Percentiles rank a stretch among this genome's conserved stretches.
These are phyloP conservation scores for Polytolypa hystricis DNA, from an alignment of 2,329 filamentous ascomycete genomes.

Conservation along the genomic window DNA sequence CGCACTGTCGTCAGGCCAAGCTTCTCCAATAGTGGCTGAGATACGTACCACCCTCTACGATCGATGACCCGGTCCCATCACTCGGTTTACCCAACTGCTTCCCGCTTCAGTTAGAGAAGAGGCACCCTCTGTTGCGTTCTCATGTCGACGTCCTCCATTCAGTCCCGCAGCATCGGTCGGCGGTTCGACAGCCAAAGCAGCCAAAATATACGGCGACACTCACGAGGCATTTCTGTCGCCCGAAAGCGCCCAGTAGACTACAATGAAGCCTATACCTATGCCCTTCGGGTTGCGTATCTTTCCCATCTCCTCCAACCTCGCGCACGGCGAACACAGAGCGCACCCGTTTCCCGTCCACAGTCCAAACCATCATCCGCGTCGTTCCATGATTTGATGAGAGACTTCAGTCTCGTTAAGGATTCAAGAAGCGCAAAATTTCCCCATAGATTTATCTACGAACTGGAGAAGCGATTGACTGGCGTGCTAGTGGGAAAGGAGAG, in stretches of 20 bases:
- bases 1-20: too few species aligned
- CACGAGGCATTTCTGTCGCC: slow-evolving; percentile 32
- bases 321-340: slow-evolving; percentile 77
- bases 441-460: slow-evolving; percentile 57
- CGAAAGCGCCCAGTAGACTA: slow-evolving; percentile 35
- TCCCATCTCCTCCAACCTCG: slow-evolving; percentile 87
- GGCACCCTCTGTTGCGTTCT: slow-evolving; percentile 5
- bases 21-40: too few species aligned
- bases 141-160: slow-evolving; percentile 39
- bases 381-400: slow-evolving; percentile 75
- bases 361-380: slow-evolving; percentile 59
- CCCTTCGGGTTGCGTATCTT: slow-evolving; percentile 81
- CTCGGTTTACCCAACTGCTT: slow-evolving; percentile 15
- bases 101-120: slow-evolving; percentile 17
- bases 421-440: slow-evolving; percentile 61
- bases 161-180: slow-evolving; percentile 35
- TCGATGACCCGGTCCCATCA: slow-evolving; percentile 1
- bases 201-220: slow-evolving; percentile 32
- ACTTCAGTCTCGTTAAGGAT: slow-evolving; percentile 60
- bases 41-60: too few species aligned
- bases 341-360: slow-evolving; percentile 52
- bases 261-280: slow-evolving; percentile 84
- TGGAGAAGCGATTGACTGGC: slow-evolving; percentile 69
- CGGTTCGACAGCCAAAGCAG: slow-evolving; percentile 33
- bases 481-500: slow-evolving; percentile 73